Evolutionary conservation across 2,329 filamentous ascomycete species (phyloP), one percentile per base, ranked within the genome.

Genomic region (Cladosporium halotolerans): DNA sequence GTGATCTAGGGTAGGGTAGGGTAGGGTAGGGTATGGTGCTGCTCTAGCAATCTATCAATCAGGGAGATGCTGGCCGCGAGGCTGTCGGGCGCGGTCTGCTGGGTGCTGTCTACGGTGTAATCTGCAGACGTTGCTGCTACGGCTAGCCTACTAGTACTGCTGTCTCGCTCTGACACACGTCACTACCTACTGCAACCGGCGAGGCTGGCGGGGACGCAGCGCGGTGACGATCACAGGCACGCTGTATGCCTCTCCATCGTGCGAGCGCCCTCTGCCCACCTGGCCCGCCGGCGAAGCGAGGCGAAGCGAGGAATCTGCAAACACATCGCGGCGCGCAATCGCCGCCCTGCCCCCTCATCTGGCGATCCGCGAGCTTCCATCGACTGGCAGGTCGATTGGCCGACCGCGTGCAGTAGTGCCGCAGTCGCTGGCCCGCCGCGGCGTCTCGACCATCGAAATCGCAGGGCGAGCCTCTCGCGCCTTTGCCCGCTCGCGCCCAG

Each of bases 301-400:
- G 34, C 45, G n/a, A 31, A 28, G 23, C 23, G 23, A 28, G 23
- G 18, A 14, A 28, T 11, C 45, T 39, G 23, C 23, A 28, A 28
- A 28, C 23, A n/a, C 45, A n/a, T 28, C 32, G 38, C 38, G 32
- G 45, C 45, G 18, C 36, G 31, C 31, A 40, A 51, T 51, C 48
- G 48, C 31, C 40, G 19, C 32, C 39, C 48, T 44, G 48, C 48
- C 48, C 28, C 32, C 13, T 10, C 32, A 40, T 44, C 44, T 40
- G 43, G 39, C 48, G 48, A 51, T 51, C 48, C 48, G 40, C 40
- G 40, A 42, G 16, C 23, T n/a, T 44, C 19, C 42, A 36, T n/a
- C 16, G 36, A 11, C 34, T 9, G 8, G 9, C 36, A 14, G 36
- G n/a, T 39, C 36, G 36, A 14, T n/a, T 39, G 10, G 36, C 36